Conservation (phyloP, 164 flowering plant species). For the Chloranthus sessilifolius region DNA sequence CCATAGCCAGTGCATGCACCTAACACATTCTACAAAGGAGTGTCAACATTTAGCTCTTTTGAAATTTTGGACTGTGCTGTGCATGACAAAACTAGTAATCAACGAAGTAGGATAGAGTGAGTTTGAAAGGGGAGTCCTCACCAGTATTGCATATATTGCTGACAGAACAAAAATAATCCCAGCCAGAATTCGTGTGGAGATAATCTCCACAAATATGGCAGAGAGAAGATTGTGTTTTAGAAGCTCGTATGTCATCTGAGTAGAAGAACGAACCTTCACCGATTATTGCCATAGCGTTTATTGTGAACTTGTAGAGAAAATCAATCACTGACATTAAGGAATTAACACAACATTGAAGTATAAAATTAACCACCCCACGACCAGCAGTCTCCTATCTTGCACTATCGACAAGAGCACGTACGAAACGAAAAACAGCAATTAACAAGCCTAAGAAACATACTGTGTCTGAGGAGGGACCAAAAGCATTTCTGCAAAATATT, state of each 20-base stretch:
- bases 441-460: conserved; percentile 55
- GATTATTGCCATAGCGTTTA: conserved; percentile 58
- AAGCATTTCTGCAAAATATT: conserved; percentile 44
- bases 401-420: conserved; percentile 49
- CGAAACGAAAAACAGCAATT: conserved; percentile 40
- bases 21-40: no score
- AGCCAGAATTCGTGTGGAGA: conserved; percentile 47
- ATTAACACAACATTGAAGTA: conserved; percentile 44
- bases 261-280: conserved; percentile 55
- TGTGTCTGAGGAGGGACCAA: conserved; percentile 59
- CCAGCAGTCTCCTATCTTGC: conserved; percentile 33
- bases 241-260: conserved; percentile 63
- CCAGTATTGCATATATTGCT: conserved; percentile 50
- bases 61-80: no score
- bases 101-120: not conserved
- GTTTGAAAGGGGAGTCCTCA: conserved; percentile 17
- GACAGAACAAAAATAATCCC: conserved; percentile 52
- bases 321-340: conserved; percentile 40
- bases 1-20: no score
- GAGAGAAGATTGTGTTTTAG: conserved; percentile 58
- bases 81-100: no score
- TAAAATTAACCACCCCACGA: conserved; percentile 35
- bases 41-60: no score
- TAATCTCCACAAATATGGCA: conserved; percentile 58
- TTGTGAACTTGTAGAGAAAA: conserved; percentile 59